Evolutionary conservation across 2,329 filamentous ascomycete genomes (phyloP).

Genomic region (Aspergillus piperis): DNA sequence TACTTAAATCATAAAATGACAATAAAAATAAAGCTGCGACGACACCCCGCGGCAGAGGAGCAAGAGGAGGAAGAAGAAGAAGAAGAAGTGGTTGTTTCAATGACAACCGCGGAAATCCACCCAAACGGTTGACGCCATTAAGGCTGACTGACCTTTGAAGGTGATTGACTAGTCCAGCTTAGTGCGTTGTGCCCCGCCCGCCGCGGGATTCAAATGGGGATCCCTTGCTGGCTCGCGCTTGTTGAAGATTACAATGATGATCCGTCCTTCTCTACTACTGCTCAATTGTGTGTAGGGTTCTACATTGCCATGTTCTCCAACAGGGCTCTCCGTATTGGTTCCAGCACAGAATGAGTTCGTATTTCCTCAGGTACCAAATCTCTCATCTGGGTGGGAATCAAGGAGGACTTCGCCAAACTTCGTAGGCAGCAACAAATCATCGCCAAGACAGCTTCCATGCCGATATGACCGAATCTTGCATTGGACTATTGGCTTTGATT

Average conservation of each 20-base stretch:
- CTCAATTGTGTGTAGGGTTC: not conserved
- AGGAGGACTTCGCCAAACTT: slow-evolving; percentile 1
- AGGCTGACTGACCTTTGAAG: not conserved
- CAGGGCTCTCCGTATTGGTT: not conserved
- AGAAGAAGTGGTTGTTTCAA: not conserved
- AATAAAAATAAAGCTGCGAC: slow-evolving; percentile 10
- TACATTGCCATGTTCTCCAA: not conserved
- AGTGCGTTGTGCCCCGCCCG: too few relatives aligned
- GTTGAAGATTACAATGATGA: not conserved
- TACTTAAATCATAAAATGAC: not conserved
- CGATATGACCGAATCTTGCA: not conserved
- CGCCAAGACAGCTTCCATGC: not conserved
- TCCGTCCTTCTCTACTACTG: not conserved
- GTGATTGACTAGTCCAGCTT: slow-evolving; percentile 23
- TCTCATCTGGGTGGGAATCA: not conserved
- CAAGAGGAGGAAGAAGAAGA: not conserved
- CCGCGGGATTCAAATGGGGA: not conserved
- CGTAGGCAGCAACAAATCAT: slow-evolving; percentile 14
- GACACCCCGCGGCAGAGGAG: slow-evolving; percentile 13
- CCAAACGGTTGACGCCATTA: slow-evolving; percentile 2
- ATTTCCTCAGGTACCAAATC: not conserved
- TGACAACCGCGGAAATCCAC: too few relatives aligned
- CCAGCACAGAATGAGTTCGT: not conserved
- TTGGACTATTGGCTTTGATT: not conserved
- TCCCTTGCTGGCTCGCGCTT: not conserved